Evolutionary conservation across 805 yeast genomes (phyloP), one percentile per base, ranked within the genome.

Genomic region (Ogataea glucozyma): DNA sequence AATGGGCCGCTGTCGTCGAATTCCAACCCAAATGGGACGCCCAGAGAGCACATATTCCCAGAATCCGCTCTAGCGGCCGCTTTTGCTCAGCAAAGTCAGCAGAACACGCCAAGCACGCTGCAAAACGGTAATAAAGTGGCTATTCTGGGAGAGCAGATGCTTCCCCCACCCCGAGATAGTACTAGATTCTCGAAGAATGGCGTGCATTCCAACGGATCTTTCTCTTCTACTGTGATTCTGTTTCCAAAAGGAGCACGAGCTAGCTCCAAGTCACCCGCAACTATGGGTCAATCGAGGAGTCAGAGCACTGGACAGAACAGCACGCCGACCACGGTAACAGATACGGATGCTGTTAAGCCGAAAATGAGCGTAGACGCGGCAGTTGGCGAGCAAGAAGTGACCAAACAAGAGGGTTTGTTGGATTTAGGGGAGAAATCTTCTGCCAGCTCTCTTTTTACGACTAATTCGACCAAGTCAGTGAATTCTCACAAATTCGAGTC

Each of bases 211-310:
- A 36, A 38, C 4, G 32, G 40, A n/a, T 41, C 54, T 14, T 14
- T 39, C 2, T 61, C 66, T n/a, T 60, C 71, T 26, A 78, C 81
- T 1, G 76, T 76, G 16, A 66, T 76, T 19, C 58, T 76, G 36
- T 64, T 76, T 38, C 80, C 81, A 0, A 75, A 71, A 51, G 74
- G 58, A 14, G 40, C 51, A 2, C 48, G 53, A 20, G 31, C 49
- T 4, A 51, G 42, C 11, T 46, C 55, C 4, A 56, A 50, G 30
- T 50, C 59, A 0, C 57, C 60, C 3, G 16, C 46, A 6, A 35
- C 31, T 26, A 32, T 17, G 9, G 6, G 3, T 10, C 31, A 45
- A 12, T 13, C 31, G n/a, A 17, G 32, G 5, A n/a, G n/a, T n/a
- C n/a, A n/a, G n/a, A n/a, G n/a, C n/a, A n/a, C n/a, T n/a, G n/a